Conservation (phyloP, 495 filamentous ascomycete genomes). For the Podospora sp. region DNA sequence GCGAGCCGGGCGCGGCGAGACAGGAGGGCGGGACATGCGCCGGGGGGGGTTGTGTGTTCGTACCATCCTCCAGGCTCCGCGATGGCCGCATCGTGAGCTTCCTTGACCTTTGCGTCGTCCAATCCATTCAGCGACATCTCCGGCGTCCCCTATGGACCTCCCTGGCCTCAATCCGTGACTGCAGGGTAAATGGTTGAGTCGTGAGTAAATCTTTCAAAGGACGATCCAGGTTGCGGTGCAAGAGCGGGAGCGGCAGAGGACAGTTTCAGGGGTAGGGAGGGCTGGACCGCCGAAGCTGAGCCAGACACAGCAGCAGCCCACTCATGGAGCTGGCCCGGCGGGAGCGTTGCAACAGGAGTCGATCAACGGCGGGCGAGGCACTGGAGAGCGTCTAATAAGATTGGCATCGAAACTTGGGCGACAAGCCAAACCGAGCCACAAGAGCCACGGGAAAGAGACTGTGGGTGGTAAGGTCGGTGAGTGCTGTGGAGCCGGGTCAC, state of each 20-base stretch:
- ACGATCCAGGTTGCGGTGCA: conserved; percentile 17
- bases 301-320: conserved; percentile 14
- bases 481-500: background rate
- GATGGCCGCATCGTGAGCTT: conserved; percentile 79
- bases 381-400: conserved; percentile 6
- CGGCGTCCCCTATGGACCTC: conserved; percentile 20
- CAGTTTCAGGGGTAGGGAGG: conserved; percentile 25
- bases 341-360: conserved; percentile 17
- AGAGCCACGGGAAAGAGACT: conserved; percentile 5
- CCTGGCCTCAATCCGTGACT: conserved; percentile 23
- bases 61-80: conserved; percentile 94
- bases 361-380: conserved; percentile 18
- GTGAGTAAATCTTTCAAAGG: conserved; percentile 26
- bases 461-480: conserved; percentile 17
- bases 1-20: background rate
- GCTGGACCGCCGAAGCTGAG: conserved; percentile 15
- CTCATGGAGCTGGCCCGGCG: conserved; percentile 19
- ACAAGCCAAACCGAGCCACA: conserved; percentile 2
- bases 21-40: background rate
- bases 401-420: conserved; percentile 20
- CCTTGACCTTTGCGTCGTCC: conserved; percentile 76
- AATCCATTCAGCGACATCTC: conserved; percentile 97
- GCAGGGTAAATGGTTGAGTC: conserved; percentile 23
- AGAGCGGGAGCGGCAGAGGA: conserved; percentile 7
- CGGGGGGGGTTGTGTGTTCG: conserved; percentile 22